These are phyloP conservation scores for Miamiensis avidus DNA, from an alignment of 169 alveolate species.

Conservation along the genomic window DNA sequence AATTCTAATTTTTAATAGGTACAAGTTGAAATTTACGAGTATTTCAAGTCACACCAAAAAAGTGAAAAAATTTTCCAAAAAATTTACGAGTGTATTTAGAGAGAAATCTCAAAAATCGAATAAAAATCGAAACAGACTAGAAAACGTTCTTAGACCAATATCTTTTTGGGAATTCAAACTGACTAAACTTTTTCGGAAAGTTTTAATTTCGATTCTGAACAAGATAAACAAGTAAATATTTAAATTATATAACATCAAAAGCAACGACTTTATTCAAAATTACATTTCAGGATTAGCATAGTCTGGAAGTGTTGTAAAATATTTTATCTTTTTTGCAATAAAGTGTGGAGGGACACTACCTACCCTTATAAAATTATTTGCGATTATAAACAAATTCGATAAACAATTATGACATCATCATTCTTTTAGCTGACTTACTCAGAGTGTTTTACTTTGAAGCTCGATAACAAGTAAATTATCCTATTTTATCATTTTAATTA, in stretches of 20 bases:
- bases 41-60: constrained; percentile 24
- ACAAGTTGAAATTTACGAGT: constrained; percentile 32
- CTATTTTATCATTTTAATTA: background rate
- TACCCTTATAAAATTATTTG: constrained; percentile 36
- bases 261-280: too few species aligned
- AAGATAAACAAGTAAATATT: too few species aligned
- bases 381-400: constrained; percentile 25
- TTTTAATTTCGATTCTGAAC: too few species aligned
- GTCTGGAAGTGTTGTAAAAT: constrained; percentile 19
- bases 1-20: too few species aligned
- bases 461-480: background rate
- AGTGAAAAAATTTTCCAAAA: constrained; percentile 35
- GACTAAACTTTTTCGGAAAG: background rate
- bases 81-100: constrained; percentile 21
- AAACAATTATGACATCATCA: constrained; percentile 41
- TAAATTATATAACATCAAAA: too few species aligned
- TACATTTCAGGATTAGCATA: constrained; percentile 3
- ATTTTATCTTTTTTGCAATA: constrained; percentile 31
- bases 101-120: constrained; percentile 35
- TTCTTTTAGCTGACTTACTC: constrained; percentile 32
- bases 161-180: background rate
- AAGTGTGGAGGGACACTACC: constrained; percentile 49
- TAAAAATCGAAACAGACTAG: constrained; percentile 18
- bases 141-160: background rate
- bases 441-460: constrained; percentile 45